Evolutionary conservation across 768 basidiomycete species (phyloP), one percentile per base, ranked within the genome.

Genomic region (Russula foetens): DNA sequence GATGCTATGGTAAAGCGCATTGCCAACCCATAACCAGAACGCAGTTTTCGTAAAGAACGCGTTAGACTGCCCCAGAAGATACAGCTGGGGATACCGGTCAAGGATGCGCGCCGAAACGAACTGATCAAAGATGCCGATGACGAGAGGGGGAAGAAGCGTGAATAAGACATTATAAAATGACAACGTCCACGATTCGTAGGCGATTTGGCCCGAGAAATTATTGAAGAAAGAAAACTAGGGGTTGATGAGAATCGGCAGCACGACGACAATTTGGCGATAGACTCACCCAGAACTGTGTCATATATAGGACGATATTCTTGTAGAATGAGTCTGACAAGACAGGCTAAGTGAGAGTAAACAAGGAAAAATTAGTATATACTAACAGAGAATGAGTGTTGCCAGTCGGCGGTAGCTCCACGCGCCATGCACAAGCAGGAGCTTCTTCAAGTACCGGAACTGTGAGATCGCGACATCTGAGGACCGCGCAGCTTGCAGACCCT

Each of bases 201-300:
- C 90, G 63, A 98, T 95, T 72, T 98, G 97, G 21, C 97, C 97
- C 0, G 97, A 99, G 76, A 97, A 98, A 69, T 96, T 97, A 79
- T 98, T 99, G 82, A 95, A 92, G 79, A 98, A 96, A 11, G 97
- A 97, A 73, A 84, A 99, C 96, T 98, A 62, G 26, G 15, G 52
- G 58, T n/a, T 12, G 12, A 43, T 24, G 29, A 64, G 56, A 24
- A 21, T 38, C 23, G 21, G 55, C 14, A 43, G 49, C n/a, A 48
- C 53, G 44, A 39, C 70, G 71, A 53, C 21, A 38, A 26, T n/a
- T 33, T 33, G 31, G 11, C 23, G 23, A 33, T 19, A 41, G 39
- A 38, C 81, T 24, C 73, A 94, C 95, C 94, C 95, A 98, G 72
- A 98, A 98, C 63, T 96, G 92, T 24, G 94, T 97, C 92, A 99